Conservation (phyloP, 1,284 basidiomycete genomes). For the Coniophora puteana region DNA sequence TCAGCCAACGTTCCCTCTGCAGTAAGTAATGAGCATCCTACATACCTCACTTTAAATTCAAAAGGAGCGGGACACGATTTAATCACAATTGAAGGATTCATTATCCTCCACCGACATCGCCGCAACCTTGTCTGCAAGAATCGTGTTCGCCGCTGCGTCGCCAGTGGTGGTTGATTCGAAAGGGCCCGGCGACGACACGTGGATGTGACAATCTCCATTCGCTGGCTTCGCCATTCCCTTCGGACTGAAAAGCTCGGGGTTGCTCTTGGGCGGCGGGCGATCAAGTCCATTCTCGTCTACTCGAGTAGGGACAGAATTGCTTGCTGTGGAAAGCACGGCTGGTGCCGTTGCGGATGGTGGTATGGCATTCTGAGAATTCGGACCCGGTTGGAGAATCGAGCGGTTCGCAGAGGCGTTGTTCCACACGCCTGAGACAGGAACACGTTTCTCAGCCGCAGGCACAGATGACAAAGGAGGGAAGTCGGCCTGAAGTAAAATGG, state of each 20-base stretch:
- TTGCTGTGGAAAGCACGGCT: conserved; percentile 13
- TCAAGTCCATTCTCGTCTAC: conserved; percentile 49
- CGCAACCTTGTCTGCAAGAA: conserved; percentile 29
- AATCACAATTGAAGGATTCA: conserved; percentile 11
- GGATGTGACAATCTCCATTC: conserved; percentile 10
- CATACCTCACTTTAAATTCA: too few relatives aligned
- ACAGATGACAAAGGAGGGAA: conserved; percentile 64
- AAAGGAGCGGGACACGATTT: conserved; percentile 14
- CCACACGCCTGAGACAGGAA: conserved; percentile 62
- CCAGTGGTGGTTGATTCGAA: conserved; percentile 27
- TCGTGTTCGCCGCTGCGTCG: conserved; percentile 30
- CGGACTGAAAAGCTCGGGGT: conserved; percentile 53
- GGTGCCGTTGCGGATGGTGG: conserved; percentile 13
- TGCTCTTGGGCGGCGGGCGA: conserved; percentile 43
- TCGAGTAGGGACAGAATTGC: conserved; percentile 33
- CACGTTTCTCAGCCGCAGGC: conserved; percentile 42
- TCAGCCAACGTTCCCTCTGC: too few relatives aligned
- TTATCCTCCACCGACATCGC: conserved; percentile 24
- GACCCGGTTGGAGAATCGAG: conserved; percentile 46
- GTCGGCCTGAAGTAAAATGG: conserved; percentile 54
- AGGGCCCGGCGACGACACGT: conserved; percentile 7
- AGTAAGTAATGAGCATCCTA: too few relatives aligned
- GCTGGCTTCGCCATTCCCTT: conserved; percentile 34
- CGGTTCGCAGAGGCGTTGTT: conserved; percentile 53
- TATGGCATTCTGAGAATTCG: conserved; percentile 25